Evolutionary conservation across 2,329 filamentous ascomycete genomes (phyloP).

Genomic region (Camillea tinctor): DNA sequence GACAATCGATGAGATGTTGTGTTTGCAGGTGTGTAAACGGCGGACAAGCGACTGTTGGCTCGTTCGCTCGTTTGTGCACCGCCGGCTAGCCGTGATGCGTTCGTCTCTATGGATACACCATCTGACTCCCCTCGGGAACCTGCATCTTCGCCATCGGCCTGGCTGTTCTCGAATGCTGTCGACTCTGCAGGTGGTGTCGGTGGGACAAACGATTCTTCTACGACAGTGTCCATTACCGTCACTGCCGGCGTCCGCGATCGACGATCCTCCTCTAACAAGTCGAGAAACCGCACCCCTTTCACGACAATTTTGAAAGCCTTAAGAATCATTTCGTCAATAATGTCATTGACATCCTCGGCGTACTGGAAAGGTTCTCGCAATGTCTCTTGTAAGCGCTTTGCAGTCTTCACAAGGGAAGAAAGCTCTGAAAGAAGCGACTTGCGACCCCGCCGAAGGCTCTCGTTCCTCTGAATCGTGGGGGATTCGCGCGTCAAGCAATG

Average conservation of each 20-base stretch:
- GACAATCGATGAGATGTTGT: constrained; percentile 34
- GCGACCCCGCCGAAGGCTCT: constrained; percentile 73
- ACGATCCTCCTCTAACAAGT: constrained; percentile 71
- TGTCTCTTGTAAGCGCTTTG: constrained; percentile 78
- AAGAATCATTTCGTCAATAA: constrained; percentile 89
- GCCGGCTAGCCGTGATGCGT: constrained; percentile 37
- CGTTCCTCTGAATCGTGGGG: constrained; percentile 69
- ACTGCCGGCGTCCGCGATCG: constrained; percentile 50
- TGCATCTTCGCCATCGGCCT: constrained; percentile 36
- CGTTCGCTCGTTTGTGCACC: constrained; percentile 36
- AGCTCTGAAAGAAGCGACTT: constrained; percentile 89
- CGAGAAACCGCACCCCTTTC: constrained; percentile 83
- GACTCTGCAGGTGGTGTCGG: constrained; percentile 64
- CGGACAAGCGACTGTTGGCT: constrained; percentile 48
- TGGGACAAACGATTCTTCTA: constrained; percentile 57
- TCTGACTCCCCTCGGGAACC: constrained; percentile 38
- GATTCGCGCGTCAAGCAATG: constrained; percentile 85
- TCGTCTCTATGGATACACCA: constrained; percentile 34
- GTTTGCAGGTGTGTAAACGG: constrained; percentile 38
- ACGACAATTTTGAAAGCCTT: constrained; percentile 95
- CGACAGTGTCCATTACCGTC: constrained; percentile 58
- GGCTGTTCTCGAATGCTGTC: constrained; percentile 45
- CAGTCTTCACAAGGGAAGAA: constrained; percentile 83
- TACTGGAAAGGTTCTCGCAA: constrained; percentile 51
- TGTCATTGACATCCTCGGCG: constrained; percentile 63